Evolutionary conservation across 495 filamentous ascomycete species (phyloP).

Genomic region (Neurospora sp.): DNA sequence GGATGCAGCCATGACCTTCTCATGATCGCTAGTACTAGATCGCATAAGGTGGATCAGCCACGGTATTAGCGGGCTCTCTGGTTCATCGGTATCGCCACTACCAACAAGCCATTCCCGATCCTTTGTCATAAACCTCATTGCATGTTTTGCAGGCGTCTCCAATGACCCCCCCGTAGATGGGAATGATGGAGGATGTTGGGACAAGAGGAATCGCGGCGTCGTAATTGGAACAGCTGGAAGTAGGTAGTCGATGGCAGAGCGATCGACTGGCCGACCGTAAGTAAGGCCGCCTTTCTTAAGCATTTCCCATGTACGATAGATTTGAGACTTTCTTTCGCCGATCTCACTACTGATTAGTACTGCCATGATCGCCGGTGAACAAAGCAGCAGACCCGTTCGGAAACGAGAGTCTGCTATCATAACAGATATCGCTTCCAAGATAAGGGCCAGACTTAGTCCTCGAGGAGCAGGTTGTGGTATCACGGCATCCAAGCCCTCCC

Average conservation of each 20-base stretch:
- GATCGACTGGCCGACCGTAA: conserved; percentile 8
- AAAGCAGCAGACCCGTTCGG: conserved; percentile 66
- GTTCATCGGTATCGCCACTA: conserved; percentile 41
- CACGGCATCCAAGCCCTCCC: conserved; percentile 32
- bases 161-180: conserved; percentile 46
- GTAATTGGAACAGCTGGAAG: conserved; percentile 37
- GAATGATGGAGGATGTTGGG: conserved; percentile 32
- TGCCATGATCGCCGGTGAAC: conserved; percentile 62
- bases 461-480: conserved; percentile 48
- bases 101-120: conserved; percentile 8
- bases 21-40: conserved; percentile 44
- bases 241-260: conserved; percentile 51
- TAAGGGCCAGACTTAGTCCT: conserved; percentile 50
- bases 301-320: conserved; percentile 20
- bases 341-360: conserved; percentile 48
- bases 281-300: conserved; percentile 24
- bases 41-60: conserved; percentile 72
- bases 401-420: conserved; percentile 74
- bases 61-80: conserved; percentile 68
- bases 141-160: conserved; percentile 20
- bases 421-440: conserved; percentile 70
- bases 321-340: conserved; percentile 11
- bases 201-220: conserved; percentile 4
- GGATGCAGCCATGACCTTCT: conserved; percentile 68
- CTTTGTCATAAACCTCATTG: background rate